phyloP scores from a whole-genome alignment of 2,329 filamentous ascomycete species.

The Pseudogymnoascus sp. region DNA sequence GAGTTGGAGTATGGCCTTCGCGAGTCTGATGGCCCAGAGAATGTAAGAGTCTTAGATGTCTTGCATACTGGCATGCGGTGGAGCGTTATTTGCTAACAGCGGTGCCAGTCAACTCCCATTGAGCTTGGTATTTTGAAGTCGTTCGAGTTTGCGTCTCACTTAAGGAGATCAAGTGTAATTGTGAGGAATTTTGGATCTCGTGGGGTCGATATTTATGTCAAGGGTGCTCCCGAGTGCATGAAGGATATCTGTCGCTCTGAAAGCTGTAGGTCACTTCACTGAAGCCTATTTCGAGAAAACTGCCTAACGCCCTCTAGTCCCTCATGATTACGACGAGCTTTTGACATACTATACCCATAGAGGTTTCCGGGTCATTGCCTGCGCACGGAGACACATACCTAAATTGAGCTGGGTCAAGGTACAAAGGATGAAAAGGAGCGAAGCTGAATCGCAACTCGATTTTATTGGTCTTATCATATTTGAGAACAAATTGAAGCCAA shows the following conservation, averaged over 20 bases:
- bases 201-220: slow-evolving; percentile 84
- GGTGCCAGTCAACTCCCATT: slow-evolving; percentile 44
- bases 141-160: slow-evolving; percentile 91
- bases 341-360: slow-evolving; percentile 88
- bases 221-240: slow-evolving; percentile 95
- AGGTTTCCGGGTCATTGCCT: slow-evolving; percentile 93
- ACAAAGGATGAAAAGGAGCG: slow-evolving; percentile 82
- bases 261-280: slow-evolving; percentile 49
- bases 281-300: not conserved
- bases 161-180: slow-evolving; percentile 86
- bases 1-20: slow-evolving; percentile 51
- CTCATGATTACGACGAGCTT: slow-evolving; percentile 81
- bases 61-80: not conserved
- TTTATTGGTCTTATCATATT: slow-evolving; percentile 98
- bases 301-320: slow-evolving; percentile 45
- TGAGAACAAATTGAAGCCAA: slow-evolving; percentile 94
- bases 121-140: slow-evolving; percentile 86
- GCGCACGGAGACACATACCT: slow-evolving; percentile 79
- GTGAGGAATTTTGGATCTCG: slow-evolving; percentile 80
- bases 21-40: slow-evolving; percentile 34
- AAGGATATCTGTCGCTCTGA: slow-evolving; percentile 81
- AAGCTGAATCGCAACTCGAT: slow-evolving; percentile 75
- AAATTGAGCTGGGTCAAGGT: slow-evolving; percentile 91
- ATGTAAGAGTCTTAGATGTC: slow-evolving; percentile 22
- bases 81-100: slow-evolving; percentile 9